Conservation (phyloP, 768 basidiomycete genomes). For the Termitomyces titanicus region DNA sequence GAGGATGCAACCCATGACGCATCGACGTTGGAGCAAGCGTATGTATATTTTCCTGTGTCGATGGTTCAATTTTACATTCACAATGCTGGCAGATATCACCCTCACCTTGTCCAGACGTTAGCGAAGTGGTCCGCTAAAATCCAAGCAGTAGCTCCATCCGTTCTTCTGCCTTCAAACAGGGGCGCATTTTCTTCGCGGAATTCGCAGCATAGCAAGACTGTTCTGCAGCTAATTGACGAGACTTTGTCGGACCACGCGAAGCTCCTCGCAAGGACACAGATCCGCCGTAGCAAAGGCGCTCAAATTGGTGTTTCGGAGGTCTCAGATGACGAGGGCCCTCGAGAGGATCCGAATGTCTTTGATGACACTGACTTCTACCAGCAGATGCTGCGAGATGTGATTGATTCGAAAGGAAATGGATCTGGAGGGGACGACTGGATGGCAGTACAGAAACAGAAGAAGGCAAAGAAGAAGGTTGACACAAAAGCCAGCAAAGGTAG, state of each 20-base stretch:
- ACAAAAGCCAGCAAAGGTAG: conserved; percentile 95
- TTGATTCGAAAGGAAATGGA: conserved; percentile 58
- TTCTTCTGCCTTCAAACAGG: conserved; percentile 65
- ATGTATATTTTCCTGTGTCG: conserved; percentile 20
- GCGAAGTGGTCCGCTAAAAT: conserved; percentile 96
- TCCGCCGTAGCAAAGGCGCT: conserved; percentile 44
- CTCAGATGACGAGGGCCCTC: conserved; percentile 29
- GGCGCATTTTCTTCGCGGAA: conserved; percentile 60
- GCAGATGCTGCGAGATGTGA: conserved; percentile 85
- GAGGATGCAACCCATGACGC: conserved; percentile 38
- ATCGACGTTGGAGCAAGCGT: conserved; percentile 51
- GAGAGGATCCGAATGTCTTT: conserved; percentile 51
- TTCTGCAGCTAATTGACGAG: conserved; percentile 77
- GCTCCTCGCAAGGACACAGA: conserved; percentile 60
- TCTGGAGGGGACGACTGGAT: conserved; percentile 58
- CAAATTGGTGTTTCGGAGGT: conserved; percentile 36
- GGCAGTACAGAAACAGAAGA: conserved; percentile 60
- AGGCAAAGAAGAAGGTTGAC: conserved; percentile 86
- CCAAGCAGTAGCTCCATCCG: conserved; percentile 84
- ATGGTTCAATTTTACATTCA: background rate
- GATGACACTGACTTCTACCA: conserved; percentile 96
- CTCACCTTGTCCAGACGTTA: conserved; percentile 71
- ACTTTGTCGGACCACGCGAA: conserved; percentile 55
- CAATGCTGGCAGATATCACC: conserved; percentile 46
- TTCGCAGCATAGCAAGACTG: conserved; percentile 55